Conservation (phyloP, 495 filamentous ascomycete genomes). For the Clavariopsis aquatica region DNA sequence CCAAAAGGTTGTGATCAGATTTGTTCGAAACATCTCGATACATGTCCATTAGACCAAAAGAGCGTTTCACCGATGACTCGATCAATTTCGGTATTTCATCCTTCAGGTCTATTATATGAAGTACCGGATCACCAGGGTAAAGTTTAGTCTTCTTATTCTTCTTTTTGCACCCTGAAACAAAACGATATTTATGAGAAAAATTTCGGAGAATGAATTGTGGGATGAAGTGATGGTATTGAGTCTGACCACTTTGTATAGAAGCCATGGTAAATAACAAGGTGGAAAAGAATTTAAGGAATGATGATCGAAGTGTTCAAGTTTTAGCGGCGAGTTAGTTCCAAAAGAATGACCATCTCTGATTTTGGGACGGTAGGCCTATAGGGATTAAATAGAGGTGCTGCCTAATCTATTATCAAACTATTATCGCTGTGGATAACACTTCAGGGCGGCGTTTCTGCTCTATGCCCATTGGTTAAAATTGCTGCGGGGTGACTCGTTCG, state of each 20-base stretch:
- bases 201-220: background rate
- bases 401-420: too few relatives aligned
- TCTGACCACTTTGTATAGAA: background rate
- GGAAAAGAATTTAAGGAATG: too few relatives aligned
- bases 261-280: background rate
- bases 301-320: too few relatives aligned
- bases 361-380: too few relatives aligned
- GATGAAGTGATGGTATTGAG: background rate
- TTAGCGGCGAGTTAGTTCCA: too few relatives aligned
- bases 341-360: too few relatives aligned
- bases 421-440: too few relatives aligned
- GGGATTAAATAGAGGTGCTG: too few relatives aligned
- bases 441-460: too few relatives aligned
- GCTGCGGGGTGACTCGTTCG: too few relatives aligned
- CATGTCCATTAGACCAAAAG: background rate
- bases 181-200: background rate
- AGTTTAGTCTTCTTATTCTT: background rate
- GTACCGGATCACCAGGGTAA: background rate
- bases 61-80: background rate
- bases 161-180: background rate
- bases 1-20: background rate
- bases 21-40: background rate
- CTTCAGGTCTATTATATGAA: background rate
- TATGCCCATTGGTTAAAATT: too few relatives aligned
- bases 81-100: background rate